A percentile compares a stretch with the other conserved stretches of the same genome.
Evolutionary conservation across 371 early-diverging fungal genomes (phyloP).

Genomic region (Rhizomucor pusillus): DNA sequence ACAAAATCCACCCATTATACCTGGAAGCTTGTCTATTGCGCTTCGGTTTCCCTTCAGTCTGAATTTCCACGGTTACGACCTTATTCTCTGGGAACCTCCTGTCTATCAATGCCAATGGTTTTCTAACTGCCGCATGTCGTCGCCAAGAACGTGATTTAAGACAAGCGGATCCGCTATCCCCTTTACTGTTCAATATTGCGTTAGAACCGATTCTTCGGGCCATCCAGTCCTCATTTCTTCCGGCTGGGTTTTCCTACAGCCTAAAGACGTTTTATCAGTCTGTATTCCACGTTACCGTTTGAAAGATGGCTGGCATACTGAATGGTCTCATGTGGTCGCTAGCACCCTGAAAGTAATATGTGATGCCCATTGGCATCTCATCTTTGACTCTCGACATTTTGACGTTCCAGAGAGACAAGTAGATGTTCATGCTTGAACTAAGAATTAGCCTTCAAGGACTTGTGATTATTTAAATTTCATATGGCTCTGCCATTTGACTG

Average conservation of each 20-base stretch:
- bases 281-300: no score
- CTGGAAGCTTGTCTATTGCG: neutral
- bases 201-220: conserved; percentile 25
- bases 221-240: neutral
- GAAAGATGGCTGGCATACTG: no score
- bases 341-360: no score
- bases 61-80: neutral
- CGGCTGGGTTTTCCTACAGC: neutral
- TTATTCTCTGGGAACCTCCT: conserved; percentile 20
- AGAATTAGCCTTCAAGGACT: no score
- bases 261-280: no score
- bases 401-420: no score
- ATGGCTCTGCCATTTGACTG: no score
- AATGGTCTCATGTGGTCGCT: no score
- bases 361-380: no score
- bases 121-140: conserved; percentile 8
- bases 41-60: neutral
- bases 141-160: conserved; percentile 17
- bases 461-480: no score
- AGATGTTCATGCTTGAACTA: no score
- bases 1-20: conserved; percentile 23
- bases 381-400: no score
- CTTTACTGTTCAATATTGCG: conserved; percentile 27
- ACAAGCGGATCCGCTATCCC: conserved; percentile 29
- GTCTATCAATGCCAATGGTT: conserved; percentile 19